Percentiles rank a stretch among this genome's conserved stretches.
phyloP scores from a whole-genome alignment of 2,329 filamentous ascomycete genomes.

The Alternaria gansuensis region DNA sequence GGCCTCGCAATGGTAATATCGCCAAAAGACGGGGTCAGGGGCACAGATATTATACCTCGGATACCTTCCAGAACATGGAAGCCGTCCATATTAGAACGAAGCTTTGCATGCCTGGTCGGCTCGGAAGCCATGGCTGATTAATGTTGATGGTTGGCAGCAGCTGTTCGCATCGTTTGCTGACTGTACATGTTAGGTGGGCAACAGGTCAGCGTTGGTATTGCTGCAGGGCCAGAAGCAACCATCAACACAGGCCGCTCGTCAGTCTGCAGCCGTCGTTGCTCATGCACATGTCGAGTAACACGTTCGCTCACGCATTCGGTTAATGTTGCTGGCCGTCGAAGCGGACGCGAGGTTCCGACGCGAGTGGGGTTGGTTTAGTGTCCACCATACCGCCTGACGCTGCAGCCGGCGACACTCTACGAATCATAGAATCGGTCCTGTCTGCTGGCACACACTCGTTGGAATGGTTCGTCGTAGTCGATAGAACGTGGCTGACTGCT shows the following conservation, averaged over 20 bases:
- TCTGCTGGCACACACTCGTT: slow-evolving; percentile 23
- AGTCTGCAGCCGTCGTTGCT: slow-evolving; percentile 36
- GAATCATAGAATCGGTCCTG: slow-evolving; percentile 25
- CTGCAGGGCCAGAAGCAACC: slow-evolving; percentile 32
- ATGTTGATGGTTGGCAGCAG: slow-evolving; percentile 5
- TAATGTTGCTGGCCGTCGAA: slow-evolving; percentile 39
- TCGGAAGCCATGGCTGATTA: slow-evolving; percentile 7
- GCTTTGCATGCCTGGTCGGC: background rate
- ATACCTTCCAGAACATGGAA: slow-evolving; percentile 35
- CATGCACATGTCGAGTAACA: slow-evolving; percentile 42
- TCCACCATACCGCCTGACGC: slow-evolving; percentile 26
- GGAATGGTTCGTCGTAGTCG: slow-evolving; percentile 22
- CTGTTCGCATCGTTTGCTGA: slow-evolving; percentile 11
- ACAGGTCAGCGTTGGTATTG: slow-evolving; percentile 29
- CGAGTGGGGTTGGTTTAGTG: slow-evolving; percentile 29
- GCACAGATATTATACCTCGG: slow-evolving; percentile 34
- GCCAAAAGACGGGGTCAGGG: slow-evolving; percentile 36
- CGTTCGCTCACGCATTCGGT: slow-evolving; percentile 31
- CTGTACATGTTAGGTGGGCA: slow-evolving; percentile 13
- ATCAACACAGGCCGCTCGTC: slow-evolving; percentile 30
- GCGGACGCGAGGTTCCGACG: slow-evolving; percentile 34
- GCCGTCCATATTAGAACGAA: slow-evolving; percentile 25
- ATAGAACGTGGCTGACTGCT: slow-evolving; percentile 26
- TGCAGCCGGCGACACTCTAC: slow-evolving; percentile 24
- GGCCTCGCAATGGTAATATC: slow-evolving; percentile 40